Evolutionary conservation across 1,284 basidiomycete genomes (phyloP).

Genomic region (Malassezia equina): DNA sequence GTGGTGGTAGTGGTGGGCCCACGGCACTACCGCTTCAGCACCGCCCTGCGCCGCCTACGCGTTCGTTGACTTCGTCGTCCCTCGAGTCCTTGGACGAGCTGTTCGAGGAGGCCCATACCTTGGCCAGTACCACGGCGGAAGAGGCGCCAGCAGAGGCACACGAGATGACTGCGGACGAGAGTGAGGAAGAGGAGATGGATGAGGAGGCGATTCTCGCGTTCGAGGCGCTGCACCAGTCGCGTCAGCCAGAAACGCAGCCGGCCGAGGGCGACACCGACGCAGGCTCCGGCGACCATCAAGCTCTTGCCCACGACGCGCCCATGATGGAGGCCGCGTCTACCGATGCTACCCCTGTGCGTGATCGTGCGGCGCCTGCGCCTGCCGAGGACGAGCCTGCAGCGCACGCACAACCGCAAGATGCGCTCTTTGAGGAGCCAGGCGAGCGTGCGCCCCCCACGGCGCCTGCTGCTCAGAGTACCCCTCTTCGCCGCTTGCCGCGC

Average conservation of each 20-base stretch:
- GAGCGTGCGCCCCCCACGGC: not conserved
- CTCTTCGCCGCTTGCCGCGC: not conserved
- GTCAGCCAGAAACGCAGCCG: too few relatives aligned
- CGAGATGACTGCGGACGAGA: not conserved
- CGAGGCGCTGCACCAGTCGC: slow-evolving; percentile 1
- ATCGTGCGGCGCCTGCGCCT: not conserved
- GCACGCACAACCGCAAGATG: too few relatives aligned
- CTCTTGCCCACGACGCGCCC: not conserved
- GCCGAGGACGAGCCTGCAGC: not conserved
- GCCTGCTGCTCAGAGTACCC: not conserved
- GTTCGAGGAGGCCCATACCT: not conserved
- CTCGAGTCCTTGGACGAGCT: not conserved
- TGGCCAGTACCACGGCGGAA: too few relatives aligned
- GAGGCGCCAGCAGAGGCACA: not conserved
- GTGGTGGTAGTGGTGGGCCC: not conserved
- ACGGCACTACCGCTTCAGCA: not conserved
- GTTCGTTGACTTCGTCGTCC: not conserved
- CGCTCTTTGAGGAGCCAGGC: not conserved
- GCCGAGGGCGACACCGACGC: not conserved
- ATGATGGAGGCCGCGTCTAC: not conserved
- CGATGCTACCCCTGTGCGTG: too few relatives aligned
- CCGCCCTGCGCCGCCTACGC: not conserved
- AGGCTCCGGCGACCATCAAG: not conserved
- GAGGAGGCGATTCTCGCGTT: slow-evolving; percentile 7
- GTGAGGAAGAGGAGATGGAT: slow-evolving; percentile 15